These are phyloP conservation scores for Globisporangium acanthophoron DNA, from an alignment of 352 stramenopile species.

Conservation along the genomic window DNA sequence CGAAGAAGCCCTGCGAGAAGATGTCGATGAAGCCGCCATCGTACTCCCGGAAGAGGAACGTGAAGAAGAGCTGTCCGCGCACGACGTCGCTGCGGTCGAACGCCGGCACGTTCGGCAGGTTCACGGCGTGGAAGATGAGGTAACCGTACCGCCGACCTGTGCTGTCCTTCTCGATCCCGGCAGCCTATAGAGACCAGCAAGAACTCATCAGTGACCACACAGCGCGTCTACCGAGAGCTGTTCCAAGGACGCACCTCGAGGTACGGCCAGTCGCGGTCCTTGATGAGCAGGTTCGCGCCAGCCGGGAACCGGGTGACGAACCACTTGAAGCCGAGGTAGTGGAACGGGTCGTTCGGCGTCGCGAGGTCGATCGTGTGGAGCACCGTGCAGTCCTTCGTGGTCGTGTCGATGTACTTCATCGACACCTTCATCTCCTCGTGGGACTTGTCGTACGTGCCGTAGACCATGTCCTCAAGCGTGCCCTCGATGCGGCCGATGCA, in stretches of 20 bases:
- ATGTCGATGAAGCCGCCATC: conserved; percentile 30
- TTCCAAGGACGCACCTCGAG: conserved; percentile 22
- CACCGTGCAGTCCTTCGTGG: conserved; percentile 27
- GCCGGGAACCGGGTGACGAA: conserved; percentile 25
- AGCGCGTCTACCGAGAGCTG: background rate
- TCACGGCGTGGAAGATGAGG: conserved; percentile 36
- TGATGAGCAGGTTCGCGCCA: conserved; percentile 7
- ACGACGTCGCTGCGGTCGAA: conserved; percentile 23
- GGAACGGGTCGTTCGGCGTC: conserved; percentile 29
- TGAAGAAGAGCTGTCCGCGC: conserved; percentile 22
- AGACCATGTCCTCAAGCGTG: conserved; percentile 41
- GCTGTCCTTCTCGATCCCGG: conserved; percentile 29
- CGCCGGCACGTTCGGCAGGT: conserved; percentile 26
- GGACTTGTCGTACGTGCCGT: conserved; percentile 29
- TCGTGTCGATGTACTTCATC: conserved; percentile 21
- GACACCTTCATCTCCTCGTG: conserved; percentile 32
- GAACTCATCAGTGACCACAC: background rate
- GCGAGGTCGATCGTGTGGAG: conserved; percentile 34
- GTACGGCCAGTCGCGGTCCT: conserved; percentile 20
- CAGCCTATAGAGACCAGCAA: conserved; percentile 5
- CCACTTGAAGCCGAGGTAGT: conserved; percentile 49
- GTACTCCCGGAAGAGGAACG: conserved; percentile 31
- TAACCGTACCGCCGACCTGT: conserved; percentile 31
- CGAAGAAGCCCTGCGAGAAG: conserved; percentile 33
- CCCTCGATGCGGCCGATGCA: conserved; percentile 33